Evolutionary conservation across 2,329 filamentous ascomycete species (phyloP).

Genomic region (Cephalotrichum gorgonifer): DNA sequence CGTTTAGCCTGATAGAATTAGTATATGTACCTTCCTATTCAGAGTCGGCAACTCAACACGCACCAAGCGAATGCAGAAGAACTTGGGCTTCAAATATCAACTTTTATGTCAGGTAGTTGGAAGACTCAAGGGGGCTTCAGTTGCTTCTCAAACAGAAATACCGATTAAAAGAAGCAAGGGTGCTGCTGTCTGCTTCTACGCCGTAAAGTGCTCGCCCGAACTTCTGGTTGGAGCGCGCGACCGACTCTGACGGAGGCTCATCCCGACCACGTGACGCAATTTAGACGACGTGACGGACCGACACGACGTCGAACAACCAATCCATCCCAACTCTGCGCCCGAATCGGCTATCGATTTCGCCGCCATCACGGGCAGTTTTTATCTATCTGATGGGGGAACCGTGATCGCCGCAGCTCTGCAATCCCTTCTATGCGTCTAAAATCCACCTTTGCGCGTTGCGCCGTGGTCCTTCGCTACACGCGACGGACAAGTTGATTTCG

Average conservation of each 20-base stretch:
- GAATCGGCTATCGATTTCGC: constrained; percentile 9
- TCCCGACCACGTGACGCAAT: not conserved
- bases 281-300: constrained; percentile 3
- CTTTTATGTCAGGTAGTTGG: not conserved
- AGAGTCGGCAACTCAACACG: too few species aligned
- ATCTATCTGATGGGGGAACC: constrained; percentile 29
- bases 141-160: not conserved
- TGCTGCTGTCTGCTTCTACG: not conserved
- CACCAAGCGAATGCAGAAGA: not conserved
- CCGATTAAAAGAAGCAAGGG: not conserved
- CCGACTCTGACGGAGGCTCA: not conserved
- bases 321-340: constrained; percentile 1
- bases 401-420: constrained; percentile 29
- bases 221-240: too few species aligned
- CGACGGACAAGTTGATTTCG: constrained; percentile 25
- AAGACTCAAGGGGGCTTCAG: too few species aligned
- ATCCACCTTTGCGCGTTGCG: constrained; percentile 29
- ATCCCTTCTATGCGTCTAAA: constrained; percentile 32
- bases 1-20: not conserved
- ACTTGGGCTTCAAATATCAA: not conserved
- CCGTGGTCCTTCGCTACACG: constrained; percentile 34
- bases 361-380: constrained; percentile 28
- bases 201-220: too few species aligned
- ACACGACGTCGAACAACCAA: constrained; percentile 1
- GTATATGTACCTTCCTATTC: not conserved